Evolutionary conservation across 768 basidiomycete genomes (phyloP), one percentile per base, ranked within the genome.

Genomic region (Termitomyces sp.): DNA sequence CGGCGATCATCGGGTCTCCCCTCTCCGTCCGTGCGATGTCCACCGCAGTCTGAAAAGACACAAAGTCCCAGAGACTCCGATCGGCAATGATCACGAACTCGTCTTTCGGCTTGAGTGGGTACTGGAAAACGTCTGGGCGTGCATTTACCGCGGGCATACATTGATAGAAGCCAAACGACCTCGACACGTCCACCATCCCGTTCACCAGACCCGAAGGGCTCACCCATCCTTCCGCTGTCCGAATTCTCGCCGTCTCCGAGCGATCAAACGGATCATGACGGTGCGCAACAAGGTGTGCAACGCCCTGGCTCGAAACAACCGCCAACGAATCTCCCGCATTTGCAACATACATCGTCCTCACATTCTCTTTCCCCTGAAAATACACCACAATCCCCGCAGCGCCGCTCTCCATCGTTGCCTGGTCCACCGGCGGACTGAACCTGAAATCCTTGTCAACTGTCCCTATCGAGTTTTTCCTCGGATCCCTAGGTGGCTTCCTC

Each of bases 41-140:
- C 53, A 98, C 93, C 1, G 97, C 96, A 0, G 91, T 96, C 68
- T 98, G 93, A 66, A 90, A 92, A 4, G 90, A 87, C 60, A 98
- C 89, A 60, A 84, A 90, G 61, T 95, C 89, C 97, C 97, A 99
- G 24, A 98, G 68, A 0, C 92, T 93, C 5, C 85, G 81, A 67
- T 98, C 98, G 28, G 87, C 97, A 57, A 99, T 81, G 72, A 99
- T 96, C 64, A 98, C 82, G 65, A 98, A 97, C 70, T 99, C 96
- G 70, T 99, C 97, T 53, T 84, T 79, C 58, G 91, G 87, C 2
- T 84, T 79, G 17, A 99, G 72, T 45, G 84, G 78, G 59, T 87
- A 83, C 4, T 74, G 75, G 60, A 74, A 75, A 58, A 96, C 81
- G 66, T 92, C 82, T 0, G 97, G 96, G 6, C 88, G 79, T 0